A percentile compares a stretch with the other conserved stretches of the same genome.
Evolutionary conservation across 441 rosid genomes (phyloP).

Genomic region (Biscutella laevigata): DNA sequence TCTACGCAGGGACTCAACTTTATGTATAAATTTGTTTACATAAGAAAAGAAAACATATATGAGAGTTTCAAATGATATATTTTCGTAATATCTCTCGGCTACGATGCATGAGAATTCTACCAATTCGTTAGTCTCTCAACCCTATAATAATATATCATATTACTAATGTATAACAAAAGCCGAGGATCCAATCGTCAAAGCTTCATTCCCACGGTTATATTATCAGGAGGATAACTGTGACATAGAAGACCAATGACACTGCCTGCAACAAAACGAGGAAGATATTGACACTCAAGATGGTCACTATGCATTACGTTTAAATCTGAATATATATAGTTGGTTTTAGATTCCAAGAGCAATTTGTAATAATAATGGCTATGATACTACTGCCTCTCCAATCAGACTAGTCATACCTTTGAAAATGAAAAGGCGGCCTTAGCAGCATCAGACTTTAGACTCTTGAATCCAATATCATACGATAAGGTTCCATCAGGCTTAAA

Average conservation of each 20-base stretch:
- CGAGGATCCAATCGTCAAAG: constrained; percentile 12
- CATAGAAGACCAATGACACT: constrained; percentile 26
- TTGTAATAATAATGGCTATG: neutral
- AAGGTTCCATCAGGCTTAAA: constrained; percentile 84
- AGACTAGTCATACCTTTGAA: constrained; percentile 53
- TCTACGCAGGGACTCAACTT: neutral
- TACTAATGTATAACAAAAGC: neutral
- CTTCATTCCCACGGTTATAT: constrained; percentile 14
- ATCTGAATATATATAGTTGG: neutral
- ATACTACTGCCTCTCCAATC: neutral
- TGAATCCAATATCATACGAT: constrained; percentile 69
- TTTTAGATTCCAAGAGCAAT: neutral
- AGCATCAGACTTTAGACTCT: constrained; percentile 61
- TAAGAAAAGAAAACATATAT: constrained; percentile 1
- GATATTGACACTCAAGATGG: neutral
- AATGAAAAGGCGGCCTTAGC: constrained; percentile 34
- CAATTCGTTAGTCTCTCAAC: constrained; percentile 14
- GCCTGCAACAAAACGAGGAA: constrained; percentile 31
- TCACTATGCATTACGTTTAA: neutral
- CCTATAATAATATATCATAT: constrained; percentile 8
- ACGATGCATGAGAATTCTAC: constrained; percentile 10
- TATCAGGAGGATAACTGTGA: constrained; percentile 30
- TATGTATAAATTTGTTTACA: constrained; percentile 13
- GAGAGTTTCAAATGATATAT: neutral
- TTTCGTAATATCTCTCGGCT: neutral